Conservation (phyloP, 345 rosid genomes). For the Noccaea bulbosa region DNA sequence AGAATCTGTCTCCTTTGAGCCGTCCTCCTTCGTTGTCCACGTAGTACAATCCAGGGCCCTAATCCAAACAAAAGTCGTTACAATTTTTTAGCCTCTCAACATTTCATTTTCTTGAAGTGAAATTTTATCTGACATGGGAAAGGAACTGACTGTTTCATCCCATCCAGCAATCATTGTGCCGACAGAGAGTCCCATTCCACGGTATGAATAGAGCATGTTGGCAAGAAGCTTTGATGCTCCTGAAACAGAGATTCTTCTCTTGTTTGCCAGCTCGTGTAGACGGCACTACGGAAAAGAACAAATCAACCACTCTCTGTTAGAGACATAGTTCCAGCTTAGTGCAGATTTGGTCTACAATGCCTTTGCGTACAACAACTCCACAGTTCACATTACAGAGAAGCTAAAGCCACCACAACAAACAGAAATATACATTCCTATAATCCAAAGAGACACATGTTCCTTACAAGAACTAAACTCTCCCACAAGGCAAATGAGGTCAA, state of each 20-base stretch:
- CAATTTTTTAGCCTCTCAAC: neutral
- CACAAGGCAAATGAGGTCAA: neutral
- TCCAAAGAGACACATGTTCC: no score
- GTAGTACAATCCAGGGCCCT: conserved; percentile 95
- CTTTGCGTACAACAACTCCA: no score
- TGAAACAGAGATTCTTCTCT: conserved; percentile 92
- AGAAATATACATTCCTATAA: no score
- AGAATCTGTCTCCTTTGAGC: conserved; percentile 83
- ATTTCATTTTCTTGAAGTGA: neutral
- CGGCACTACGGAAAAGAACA: conserved; percentile 63
- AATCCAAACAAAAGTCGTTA: no score
- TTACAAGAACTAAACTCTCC: neutral
- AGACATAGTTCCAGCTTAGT: conserved; percentile 7
- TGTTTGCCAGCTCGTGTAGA: conserved; percentile 91
- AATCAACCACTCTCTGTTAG: conserved; percentile 19
- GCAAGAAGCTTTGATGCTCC: conserved; percentile 96
- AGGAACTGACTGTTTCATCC: conserved; percentile 80
- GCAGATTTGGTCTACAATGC: neutral
- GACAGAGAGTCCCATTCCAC: conserved; percentile 96
- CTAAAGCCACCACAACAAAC: no score
- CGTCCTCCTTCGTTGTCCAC: conserved; percentile 98
- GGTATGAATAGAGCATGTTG: conserved; percentile 86
- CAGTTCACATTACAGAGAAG: no score
- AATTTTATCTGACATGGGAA: neutral
- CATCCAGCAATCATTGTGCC: conserved; percentile 99